phyloP scores from a whole-genome alignment of 495 filamentous ascomycete species.

The Cercophora sp. region DNA sequence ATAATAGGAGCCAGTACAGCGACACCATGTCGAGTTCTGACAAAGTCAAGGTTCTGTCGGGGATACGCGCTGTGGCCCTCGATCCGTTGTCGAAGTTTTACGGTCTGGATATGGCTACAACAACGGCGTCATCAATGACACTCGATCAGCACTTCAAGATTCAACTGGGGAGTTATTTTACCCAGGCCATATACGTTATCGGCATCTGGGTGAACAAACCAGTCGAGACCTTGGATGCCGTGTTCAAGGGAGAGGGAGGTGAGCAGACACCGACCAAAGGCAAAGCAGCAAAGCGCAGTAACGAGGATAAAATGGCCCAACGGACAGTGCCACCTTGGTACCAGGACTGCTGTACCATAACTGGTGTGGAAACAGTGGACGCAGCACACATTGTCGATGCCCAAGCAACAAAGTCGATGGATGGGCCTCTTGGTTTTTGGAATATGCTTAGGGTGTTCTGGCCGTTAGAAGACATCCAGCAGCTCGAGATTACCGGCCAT shows the following conservation, averaged over 20 bases:
- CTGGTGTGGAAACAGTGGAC: neutral
- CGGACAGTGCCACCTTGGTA: slow-evolving; percentile 1
- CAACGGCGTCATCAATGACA: neutral
- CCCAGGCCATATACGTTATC: neutral
- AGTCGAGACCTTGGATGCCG: neutral
- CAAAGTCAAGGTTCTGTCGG: neutral
- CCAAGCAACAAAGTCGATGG: neutral
- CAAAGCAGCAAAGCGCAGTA: neutral
- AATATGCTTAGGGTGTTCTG: neutral
- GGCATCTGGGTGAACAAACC: neutral
- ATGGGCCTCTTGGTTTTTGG: neutral
- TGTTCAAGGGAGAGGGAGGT: neutral
- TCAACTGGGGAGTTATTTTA: neutral
- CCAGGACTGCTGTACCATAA: neutral
- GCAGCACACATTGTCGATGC: slow-evolving; percentile 1
- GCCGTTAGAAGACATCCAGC: neutral
- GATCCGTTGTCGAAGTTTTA: neutral
- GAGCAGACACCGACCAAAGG: neutral
- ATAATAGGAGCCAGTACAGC: neutral
- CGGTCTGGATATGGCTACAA: neutral
- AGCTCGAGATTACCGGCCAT: neutral
- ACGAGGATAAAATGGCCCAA: neutral
- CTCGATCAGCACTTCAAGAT: neutral
- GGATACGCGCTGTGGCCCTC: neutral
- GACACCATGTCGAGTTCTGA: neutral